Percentiles rank a stretch among this genome's conserved stretches.
Evolutionary conservation across 2,329 filamentous ascomycete species (phyloP).

Genomic region (Epichloe brachyelytri): DNA sequence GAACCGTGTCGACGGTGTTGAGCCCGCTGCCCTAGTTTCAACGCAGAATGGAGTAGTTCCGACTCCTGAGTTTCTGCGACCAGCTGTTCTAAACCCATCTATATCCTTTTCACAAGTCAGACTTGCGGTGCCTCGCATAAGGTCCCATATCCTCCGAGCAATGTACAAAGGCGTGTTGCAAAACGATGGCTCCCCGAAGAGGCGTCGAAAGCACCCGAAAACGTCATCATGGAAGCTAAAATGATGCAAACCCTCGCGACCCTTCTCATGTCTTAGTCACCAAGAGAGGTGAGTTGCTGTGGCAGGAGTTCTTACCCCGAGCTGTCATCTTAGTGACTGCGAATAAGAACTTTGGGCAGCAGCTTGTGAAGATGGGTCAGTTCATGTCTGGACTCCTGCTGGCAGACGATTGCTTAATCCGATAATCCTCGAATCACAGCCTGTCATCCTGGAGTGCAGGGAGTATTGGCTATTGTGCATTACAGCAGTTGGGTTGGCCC

Average conservation of each 20-base stretch:
- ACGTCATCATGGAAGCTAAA: conserved; percentile 80
- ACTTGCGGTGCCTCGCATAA: conserved; percentile 75
- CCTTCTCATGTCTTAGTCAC: conserved; percentile 74
- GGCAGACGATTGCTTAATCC: conserved; percentile 77
- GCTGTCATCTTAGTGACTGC: conserved; percentile 84
- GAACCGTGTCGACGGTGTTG: conserved; percentile 64
- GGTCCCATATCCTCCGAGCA: conserved; percentile 69
- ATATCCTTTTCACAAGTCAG: conserved; percentile 73
- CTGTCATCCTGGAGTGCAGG: conserved; percentile 84
- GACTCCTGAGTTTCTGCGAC: conserved; percentile 74
- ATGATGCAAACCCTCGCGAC: conserved; percentile 64
- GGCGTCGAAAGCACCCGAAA: conserved; percentile 50
- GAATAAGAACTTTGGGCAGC: conserved; percentile 86
- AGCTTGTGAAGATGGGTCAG: conserved; percentile 80
- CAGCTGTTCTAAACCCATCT: conserved; percentile 72
- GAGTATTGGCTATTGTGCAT: conserved; percentile 85
- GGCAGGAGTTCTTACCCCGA: conserved; percentile 87
- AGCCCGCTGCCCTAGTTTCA: conserved; percentile 56
- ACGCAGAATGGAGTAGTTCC: conserved; percentile 47
- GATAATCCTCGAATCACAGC: conserved; percentile 78
- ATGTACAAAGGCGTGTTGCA: conserved; percentile 54
- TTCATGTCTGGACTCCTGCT: conserved; percentile 87
- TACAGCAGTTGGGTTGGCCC: conserved; percentile 73
- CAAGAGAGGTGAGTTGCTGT: conserved; percentile 67
- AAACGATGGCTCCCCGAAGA: conserved; percentile 43